Percentiles rank a stretch among this genome's conserved stretches.
Conservation (phyloP, 139 green algal species). For the Pycnococcus provasolii region DNA sequence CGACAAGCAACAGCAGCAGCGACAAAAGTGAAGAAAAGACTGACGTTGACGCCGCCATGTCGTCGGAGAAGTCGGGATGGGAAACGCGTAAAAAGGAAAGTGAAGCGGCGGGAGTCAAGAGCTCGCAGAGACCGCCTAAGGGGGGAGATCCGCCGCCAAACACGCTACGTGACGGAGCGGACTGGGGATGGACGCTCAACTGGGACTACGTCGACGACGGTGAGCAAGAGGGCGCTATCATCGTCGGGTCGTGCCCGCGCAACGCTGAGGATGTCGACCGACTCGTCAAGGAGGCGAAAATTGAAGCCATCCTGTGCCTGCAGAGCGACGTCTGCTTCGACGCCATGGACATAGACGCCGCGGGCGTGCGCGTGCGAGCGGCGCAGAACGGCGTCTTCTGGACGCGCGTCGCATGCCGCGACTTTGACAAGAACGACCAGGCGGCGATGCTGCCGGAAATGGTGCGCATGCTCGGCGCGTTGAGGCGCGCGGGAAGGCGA, state of each 20-base stretch:
- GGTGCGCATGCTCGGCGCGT: constrained; percentile 42
- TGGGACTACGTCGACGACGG: constrained; percentile 25
- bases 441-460: constrained; percentile 58
- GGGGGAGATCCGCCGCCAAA: constrained; percentile 11
- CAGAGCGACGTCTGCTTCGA: constrained; percentile 57
- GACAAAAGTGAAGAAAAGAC: not conserved
- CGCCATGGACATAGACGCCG: constrained; percentile 46
- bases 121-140: not conserved
- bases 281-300: constrained; percentile 33
- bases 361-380: constrained; percentile 32
- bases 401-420: constrained; percentile 42
- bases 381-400: constrained; percentile 38
- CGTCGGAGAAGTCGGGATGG: constrained; percentile 6
- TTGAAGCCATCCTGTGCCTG: constrained; percentile 43
- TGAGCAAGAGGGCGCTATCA: not conserved
- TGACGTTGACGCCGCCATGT: not conserved
- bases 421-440: constrained; percentile 67
- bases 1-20: no score
- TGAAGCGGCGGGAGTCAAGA: constrained; percentile 5
- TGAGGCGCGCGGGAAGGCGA: constrained; percentile 37
- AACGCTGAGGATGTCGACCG: constrained; percentile 32
- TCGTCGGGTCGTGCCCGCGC: constrained; percentile 39
- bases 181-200: constrained; percentile 44
- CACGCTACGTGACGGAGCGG: not conserved
- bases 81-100: constrained; percentile 23